Percentiles rank a stretch among this genome's conserved stretches.
Evolutionary conservation across 2,329 filamentous ascomycete genomes (phyloP).

Genomic region (Sporothrix humicola): DNA sequence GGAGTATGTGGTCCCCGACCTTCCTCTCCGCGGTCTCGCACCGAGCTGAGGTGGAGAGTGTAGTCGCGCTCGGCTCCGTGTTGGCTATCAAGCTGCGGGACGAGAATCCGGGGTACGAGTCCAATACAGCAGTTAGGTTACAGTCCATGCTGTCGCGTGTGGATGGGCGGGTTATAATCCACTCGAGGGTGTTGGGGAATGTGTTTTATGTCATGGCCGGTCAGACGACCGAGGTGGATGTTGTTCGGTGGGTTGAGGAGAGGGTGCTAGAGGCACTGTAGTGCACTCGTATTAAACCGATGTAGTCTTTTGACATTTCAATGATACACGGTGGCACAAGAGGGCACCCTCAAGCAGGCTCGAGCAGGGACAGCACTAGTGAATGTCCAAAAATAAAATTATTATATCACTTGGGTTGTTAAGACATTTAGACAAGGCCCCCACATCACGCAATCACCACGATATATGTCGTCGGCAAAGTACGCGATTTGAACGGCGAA

Average conservation of each 20-base stretch:
- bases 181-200: conserved; percentile 27
- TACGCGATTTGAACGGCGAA: background rate
- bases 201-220: conserved; percentile 22
- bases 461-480: conserved; percentile 10
- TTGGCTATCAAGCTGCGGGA: conserved; percentile 54
- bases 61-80: conserved; percentile 77
- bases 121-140: background rate
- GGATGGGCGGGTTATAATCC: background rate
- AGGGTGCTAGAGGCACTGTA: background rate
- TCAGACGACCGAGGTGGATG: conserved; percentile 18
- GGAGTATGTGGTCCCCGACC: conserved; percentile 60
- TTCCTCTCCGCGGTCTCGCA: conserved; percentile 66
- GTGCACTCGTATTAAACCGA: too few relatives aligned
- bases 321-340: too few relatives aligned
- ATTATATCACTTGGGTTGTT: too few relatives aligned
- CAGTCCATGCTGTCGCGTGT: background rate
- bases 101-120: conserved; percentile 3
- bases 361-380: too few relatives aligned
- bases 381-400: too few relatives aligned
- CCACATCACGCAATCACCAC: conserved; percentile 28
- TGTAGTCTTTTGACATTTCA: too few relatives aligned
- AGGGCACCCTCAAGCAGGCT: too few relatives aligned
- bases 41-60: conserved; percentile 61
- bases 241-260: too few relatives aligned
- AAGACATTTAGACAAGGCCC: background rate